Percentiles rank a stretch among this genome's conserved stretches.
These are phyloP conservation scores for Leishmania aethiopica DNA, from an alignment of 208 protist genomes.

Conservation along the genomic window DNA sequence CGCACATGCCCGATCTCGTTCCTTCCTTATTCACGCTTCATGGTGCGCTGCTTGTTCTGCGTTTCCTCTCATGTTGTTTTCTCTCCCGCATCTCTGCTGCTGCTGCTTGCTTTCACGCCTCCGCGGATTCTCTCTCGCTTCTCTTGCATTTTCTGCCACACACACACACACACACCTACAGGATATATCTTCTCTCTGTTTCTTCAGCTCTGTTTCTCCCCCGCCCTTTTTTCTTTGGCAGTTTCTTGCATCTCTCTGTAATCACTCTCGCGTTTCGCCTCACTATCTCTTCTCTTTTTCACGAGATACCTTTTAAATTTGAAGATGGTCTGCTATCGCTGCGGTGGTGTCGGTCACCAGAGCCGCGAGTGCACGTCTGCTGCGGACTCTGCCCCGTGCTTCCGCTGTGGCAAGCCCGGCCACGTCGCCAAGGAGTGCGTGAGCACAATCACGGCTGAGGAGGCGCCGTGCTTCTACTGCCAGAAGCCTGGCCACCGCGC, in stretches of 20 bases:
- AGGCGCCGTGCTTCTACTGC: constrained; percentile 91
- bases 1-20: neutral
- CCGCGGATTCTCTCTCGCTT: neutral
- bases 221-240: neutral
- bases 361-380: constrained; percentile 75
- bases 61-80: neutral
- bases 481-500: constrained; percentile 84
- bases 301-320: neutral
- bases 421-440: constrained; percentile 84
- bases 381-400: constrained; percentile 61
- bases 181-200: constrained; percentile 1
- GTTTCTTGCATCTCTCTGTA: constrained; percentile 3
- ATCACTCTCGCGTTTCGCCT: constrained; percentile 11
- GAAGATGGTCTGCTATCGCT: constrained; percentile 88
- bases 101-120: neutral
- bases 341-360: constrained; percentile 78
- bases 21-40: neutral
- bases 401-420: constrained; percentile 78
- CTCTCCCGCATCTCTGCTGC: neutral
- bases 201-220: neutral
- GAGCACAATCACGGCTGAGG: constrained; percentile 53
- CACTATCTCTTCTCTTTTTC: neutral
- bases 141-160: neutral
- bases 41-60: neutral
- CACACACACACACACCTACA: neutral